A percentile compares a stretch with the other conserved stretches of the same genome.
Evolutionary conservation across 805 yeast species (phyloP).

Genomic region (Nakazawaea wickerhamii): DNA sequence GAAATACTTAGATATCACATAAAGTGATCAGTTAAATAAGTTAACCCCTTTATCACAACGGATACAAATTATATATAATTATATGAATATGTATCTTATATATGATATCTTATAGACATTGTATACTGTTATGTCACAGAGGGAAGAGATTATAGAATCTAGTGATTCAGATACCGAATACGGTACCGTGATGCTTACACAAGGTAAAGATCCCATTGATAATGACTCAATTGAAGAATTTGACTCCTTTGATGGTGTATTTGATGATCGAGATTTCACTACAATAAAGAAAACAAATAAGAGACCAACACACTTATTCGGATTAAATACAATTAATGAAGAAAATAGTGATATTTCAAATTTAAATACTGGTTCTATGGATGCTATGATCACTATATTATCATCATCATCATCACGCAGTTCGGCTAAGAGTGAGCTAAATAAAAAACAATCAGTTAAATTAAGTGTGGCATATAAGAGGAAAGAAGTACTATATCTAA

Average conservation of each 20-base stretch:
- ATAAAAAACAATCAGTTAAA: no score
- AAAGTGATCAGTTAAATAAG: no score
- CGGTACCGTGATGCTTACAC: background rate
- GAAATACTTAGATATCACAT: no score
- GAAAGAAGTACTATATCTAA: no score
- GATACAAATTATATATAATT: no score
- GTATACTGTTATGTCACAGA: no score
- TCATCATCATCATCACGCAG: no score
- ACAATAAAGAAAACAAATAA: background rate
- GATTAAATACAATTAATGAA: slow-evolving; percentile 6
- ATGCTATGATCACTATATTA: background rate
- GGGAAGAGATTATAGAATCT: background rate
- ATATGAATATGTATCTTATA: background rate
- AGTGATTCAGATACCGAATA: background rate
- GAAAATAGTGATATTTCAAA: background rate
- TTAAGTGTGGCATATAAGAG: no score
- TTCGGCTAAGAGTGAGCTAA: no score
- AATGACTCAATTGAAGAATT: background rate
- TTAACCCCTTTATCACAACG: no score
- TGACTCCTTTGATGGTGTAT: background rate
- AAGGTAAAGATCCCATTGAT: background rate
- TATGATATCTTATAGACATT: background rate
- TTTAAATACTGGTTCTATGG: background rate
- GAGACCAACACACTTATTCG: slow-evolving; percentile 7
- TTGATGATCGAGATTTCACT: background rate